Evolutionary conservation across 306 rosid genomes (phyloP).

Genomic region (Citrullus colocynthis): DNA sequence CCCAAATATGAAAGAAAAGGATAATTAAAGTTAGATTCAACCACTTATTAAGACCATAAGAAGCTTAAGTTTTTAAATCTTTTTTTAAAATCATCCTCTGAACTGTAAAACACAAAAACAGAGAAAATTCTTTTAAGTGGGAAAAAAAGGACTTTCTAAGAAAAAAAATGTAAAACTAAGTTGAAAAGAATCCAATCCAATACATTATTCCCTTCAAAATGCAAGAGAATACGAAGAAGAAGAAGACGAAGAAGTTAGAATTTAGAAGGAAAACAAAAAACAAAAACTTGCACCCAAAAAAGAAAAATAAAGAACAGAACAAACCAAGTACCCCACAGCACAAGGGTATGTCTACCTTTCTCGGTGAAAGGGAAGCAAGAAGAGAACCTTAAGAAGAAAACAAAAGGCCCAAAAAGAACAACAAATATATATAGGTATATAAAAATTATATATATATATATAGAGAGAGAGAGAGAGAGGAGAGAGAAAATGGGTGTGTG

Average conservation of each 20-base stretch:
- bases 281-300: slow-evolving; percentile 1
- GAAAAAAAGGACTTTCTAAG: no score
- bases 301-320: background rate
- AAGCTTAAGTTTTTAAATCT: slow-evolving; percentile 4
- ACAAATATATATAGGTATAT: no score
- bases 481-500: slow-evolving; percentile 26
- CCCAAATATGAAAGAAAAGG: slow-evolving; percentile 60
- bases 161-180: background rate
- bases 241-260: background rate
- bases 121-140: background rate
- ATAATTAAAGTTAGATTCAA: slow-evolving; percentile 33
- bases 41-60: background rate
- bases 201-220: slow-evolving; percentile 20
- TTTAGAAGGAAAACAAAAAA: background rate
- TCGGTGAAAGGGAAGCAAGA: slow-evolving; percentile 27
- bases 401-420: background rate
- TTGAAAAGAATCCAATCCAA: background rate
- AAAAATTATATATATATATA: background rate
- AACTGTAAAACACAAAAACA: background rate
- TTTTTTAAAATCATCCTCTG: background rate
- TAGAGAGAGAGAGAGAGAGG: slow-evolving; percentile 14
- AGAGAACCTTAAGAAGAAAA: slow-evolving; percentile 4
- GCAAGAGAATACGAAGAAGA: background rate
- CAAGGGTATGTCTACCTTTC: slow-evolving; percentile 26
- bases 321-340: slow-evolving; percentile 12